Evolutionary conservation across 2,329 filamentous ascomycete genomes (phyloP).

Genomic region (Alternaria longipes): DNA sequence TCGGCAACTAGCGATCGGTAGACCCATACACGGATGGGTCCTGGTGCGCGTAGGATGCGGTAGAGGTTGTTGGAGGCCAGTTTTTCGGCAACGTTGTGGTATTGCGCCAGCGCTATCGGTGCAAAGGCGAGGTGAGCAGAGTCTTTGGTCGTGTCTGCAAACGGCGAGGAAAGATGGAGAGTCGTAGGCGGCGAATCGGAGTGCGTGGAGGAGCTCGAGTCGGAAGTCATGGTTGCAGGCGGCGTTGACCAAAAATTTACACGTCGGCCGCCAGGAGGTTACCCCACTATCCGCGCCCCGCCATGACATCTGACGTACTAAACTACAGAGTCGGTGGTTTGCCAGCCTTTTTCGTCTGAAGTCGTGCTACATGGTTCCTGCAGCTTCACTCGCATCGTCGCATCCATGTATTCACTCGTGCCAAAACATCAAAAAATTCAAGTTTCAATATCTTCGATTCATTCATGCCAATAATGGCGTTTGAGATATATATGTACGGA

Average conservation of each 20-base stretch:
- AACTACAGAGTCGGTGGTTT: not conserved
- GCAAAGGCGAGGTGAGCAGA: conserved; percentile 28
- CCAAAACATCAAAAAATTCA: not conserved
- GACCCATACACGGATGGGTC: conserved; percentile 38
- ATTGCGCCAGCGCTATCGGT: conserved; percentile 35
- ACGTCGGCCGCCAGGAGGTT: conserved; percentile 1
- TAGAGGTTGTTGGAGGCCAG: conserved; percentile 37
- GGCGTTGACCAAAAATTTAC: conserved; percentile 15
- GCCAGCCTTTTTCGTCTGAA: not conserved
- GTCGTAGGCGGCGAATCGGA: conserved; percentile 12
- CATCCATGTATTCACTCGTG: not conserved
- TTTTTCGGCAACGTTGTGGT: conserved; percentile 31
- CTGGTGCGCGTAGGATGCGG: conserved; percentile 38
- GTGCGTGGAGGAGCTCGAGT: conserved; percentile 17
- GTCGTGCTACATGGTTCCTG: not conserved
- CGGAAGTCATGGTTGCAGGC: conserved; percentile 16
- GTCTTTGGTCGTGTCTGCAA: conserved; percentile 11
- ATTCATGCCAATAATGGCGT: not conserved
- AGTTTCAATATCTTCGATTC: not conserved
- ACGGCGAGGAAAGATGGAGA: conserved; percentile 8
- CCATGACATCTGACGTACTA: not conserved
- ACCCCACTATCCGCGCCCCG: conserved; percentile 13
- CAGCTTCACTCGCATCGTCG: not conserved
- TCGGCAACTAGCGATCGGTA: conserved; percentile 37
- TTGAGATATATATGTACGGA: conserved; percentile 31